Evolutionary conservation across 2,329 filamentous ascomycete genomes (phyloP).

Genomic region (Blumeria graminis): DNA sequence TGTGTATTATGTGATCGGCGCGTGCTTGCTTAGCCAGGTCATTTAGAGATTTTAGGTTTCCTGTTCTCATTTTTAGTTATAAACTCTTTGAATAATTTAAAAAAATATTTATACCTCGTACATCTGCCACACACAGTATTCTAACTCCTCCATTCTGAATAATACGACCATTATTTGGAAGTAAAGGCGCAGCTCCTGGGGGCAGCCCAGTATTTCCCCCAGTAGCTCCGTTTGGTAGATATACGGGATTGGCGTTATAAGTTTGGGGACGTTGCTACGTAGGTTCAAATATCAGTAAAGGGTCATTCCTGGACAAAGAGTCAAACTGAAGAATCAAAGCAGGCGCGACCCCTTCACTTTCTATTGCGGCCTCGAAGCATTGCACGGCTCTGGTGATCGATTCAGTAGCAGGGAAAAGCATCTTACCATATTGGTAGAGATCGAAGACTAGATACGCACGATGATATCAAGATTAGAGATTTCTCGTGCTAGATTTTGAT

Average conservation of each 20-base stretch:
- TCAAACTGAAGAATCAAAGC: no score
- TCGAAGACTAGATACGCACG: background rate
- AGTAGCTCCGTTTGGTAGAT: constrained; percentile 37
- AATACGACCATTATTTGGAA: constrained; percentile 42
- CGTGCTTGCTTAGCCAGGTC: constrained; percentile 85
- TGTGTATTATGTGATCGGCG: constrained; percentile 95
- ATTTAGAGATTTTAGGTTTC: constrained; percentile 86
- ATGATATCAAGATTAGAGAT: background rate
- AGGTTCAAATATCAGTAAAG: constrained; percentile 8
- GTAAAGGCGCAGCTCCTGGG: constrained; percentile 36
- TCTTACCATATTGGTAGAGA: background rate
- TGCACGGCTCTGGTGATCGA: background rate
- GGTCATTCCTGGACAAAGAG: background rate
- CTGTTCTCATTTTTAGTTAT: constrained; percentile 21
- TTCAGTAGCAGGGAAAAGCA: background rate
- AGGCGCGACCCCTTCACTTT: background rate
- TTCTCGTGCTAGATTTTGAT: background rate
- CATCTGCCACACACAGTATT: constrained; percentile 47
- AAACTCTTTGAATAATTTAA: background rate
- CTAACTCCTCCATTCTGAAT: constrained; percentile 40
- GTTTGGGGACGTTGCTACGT: constrained; percentile 15
- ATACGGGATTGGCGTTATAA: constrained; percentile 16
- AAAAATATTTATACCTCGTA: constrained; percentile 30
- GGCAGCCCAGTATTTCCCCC: constrained; percentile 22
- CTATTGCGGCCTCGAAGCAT: background rate